These are phyloP conservation scores for Beauveria caledonica DNA, from an alignment of 2,329 filamentous ascomycete species.

Conservation along the genomic window DNA sequence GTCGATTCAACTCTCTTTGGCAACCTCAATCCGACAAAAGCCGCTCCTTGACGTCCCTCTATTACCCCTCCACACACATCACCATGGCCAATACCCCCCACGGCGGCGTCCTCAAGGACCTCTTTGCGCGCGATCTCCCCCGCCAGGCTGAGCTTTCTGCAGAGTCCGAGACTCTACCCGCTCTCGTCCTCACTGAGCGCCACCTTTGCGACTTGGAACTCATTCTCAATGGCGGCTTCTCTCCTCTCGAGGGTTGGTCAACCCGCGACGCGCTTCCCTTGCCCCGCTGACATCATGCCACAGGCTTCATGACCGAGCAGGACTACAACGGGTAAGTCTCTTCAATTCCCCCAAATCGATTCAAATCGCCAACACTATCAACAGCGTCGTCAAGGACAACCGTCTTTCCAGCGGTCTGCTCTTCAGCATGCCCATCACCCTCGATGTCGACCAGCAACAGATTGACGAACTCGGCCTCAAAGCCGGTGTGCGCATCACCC, in stretches of 20 bases:
- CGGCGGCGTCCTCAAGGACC: conserved; percentile 95
- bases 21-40: not conserved
- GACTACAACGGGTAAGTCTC: conserved; percentile 80
- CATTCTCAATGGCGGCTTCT: conserved; percentile 96
- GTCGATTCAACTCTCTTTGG: not conserved
- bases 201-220: conserved; percentile 97
- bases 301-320: conserved; percentile 94
- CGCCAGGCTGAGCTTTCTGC: conserved; percentile 68
- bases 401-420: conserved; percentile 82
- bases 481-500: conserved; percentile 71
- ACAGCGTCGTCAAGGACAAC: conserved; percentile 78
- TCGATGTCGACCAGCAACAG: conserved; percentile 70
- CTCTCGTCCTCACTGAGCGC: conserved; percentile 78
- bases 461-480: conserved; percentile 71
- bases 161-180: conserved; percentile 81
- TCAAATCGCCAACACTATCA: conserved; percentile 19
- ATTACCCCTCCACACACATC: conserved; percentile 14
- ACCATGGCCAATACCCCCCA: conserved; percentile 66
- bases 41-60: not conserved
- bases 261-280: not conserved
- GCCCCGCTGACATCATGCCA: conserved; percentile 13
- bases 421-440: conserved; percentile 94
- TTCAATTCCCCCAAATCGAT: not conserved
- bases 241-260: conserved; percentile 80
- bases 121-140: conserved; percentile 85